Conservation (phyloP, 2,329 filamentous ascomycete species). For the Aspergillus thermomutatus region DNA sequence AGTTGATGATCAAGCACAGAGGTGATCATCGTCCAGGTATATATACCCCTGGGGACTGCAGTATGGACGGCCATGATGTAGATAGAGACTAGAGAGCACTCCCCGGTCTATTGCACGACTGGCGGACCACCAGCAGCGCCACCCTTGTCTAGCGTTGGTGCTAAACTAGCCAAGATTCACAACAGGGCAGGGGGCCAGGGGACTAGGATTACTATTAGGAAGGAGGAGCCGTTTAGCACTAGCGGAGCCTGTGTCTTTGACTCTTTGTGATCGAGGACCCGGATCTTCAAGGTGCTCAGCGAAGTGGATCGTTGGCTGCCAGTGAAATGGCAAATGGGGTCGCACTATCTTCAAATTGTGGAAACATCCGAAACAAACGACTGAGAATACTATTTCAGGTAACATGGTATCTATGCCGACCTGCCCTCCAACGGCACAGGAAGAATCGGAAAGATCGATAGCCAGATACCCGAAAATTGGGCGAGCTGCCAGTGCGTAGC, state of each 20-base stretch:
- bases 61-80: conserved; percentile 8
- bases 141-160: neutral
- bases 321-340: conserved; percentile 12
- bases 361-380: conserved; percentile 20
- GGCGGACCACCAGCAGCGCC: neutral
- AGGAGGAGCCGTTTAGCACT: neutral
- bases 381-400: conserved; percentile 22
- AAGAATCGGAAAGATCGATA: neutral
- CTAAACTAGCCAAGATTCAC: neutral
- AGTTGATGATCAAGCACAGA: conserved; percentile 15
- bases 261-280: conserved; percentile 13
- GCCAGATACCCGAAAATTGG: neutral
- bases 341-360: conserved; percentile 15
- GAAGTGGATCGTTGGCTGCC: conserved; percentile 18
- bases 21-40: conserved; percentile 26
- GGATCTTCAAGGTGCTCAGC: conserved; percentile 21
- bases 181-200: neutral
- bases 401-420: conserved; percentile 8
- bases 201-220: neutral
- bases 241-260: neutral
- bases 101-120: conserved; percentile 13
- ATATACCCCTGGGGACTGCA: conserved; percentile 33
- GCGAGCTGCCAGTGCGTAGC: neutral
- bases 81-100: conserved; percentile 8
- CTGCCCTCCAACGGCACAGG: neutral